These are phyloP conservation scores for Hypoxylon sp. DNA, from an alignment of 2,329 filamentous ascomycete genomes.

Conservation along the genomic window DNA sequence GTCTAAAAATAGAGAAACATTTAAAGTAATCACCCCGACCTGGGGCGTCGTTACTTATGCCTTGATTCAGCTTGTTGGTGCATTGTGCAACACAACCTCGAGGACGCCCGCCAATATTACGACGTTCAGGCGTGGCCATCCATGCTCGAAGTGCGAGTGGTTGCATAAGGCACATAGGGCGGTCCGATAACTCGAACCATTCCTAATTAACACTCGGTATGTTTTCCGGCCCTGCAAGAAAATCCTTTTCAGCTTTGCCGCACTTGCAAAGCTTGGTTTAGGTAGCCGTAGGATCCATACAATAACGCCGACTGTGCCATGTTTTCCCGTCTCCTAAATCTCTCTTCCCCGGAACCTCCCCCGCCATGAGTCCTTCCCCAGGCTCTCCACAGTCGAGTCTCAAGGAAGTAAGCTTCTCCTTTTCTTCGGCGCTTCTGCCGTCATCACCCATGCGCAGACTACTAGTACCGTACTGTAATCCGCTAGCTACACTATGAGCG, in stretches of 20 bases:
- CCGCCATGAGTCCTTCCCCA: conserved; percentile 4
- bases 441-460: conserved; percentile 7
- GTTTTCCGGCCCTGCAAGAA: not conserved
- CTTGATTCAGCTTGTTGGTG: not conserved
- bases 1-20: not conserved
- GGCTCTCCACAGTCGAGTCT: conserved; percentile 10
- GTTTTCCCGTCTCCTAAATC: not conserved
- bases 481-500: conserved; percentile 10
- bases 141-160: conserved; percentile 6
- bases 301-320: not conserved
- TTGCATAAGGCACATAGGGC: conserved; percentile 3
- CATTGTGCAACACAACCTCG: conserved; percentile 11
- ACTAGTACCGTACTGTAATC: conserved; percentile 1
- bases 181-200: conserved; percentile 6
- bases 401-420: conserved; percentile 5
- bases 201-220: not conserved
- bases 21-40: not conserved
- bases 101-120: conserved; percentile 5
- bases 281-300: not conserved
- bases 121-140: conserved; percentile 2
- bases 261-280: not conserved
- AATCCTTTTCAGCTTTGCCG: conserved; percentile 4
- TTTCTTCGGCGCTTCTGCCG: not conserved
- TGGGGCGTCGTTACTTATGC: not conserved
- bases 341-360: not conserved